Conservation (phyloP, 495 filamentous ascomycete species). For the Penicillium canariense region DNA sequence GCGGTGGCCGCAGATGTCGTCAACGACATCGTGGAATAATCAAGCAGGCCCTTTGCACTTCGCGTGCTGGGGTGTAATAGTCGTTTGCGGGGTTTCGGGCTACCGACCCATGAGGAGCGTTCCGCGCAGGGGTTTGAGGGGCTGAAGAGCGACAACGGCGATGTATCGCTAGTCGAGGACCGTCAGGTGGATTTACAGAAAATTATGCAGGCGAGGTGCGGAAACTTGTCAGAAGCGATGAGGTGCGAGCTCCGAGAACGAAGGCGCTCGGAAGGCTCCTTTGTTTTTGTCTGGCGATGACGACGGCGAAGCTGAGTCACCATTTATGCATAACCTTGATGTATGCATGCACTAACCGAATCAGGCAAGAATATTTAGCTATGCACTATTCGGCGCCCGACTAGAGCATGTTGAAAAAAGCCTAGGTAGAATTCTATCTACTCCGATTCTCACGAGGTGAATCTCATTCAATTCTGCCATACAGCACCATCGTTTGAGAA, state of each 20-base stretch:
- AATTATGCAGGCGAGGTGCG: neutral
- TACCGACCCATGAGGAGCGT: slow-evolving; percentile 20
- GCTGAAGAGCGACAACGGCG: neutral
- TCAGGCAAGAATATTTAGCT: neutral
- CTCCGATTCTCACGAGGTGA: neutral
- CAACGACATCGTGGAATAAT: slow-evolving; percentile 29
- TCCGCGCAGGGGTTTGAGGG: neutral
- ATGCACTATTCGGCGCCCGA: neutral
- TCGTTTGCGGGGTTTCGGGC: slow-evolving; percentile 6
- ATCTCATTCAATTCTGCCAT: too few species aligned
- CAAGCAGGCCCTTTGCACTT: neutral
- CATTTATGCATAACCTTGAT: too few species aligned
- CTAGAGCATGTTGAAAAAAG: too few species aligned
- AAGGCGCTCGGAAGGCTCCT: slow-evolving; percentile 1
- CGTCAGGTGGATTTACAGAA: too few species aligned
- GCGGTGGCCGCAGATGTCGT: slow-evolving; percentile 30
- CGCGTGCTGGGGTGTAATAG: slow-evolving; percentile 1
- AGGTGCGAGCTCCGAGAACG: slow-evolving; percentile 2
- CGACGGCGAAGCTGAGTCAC: slow-evolving; percentile 5
- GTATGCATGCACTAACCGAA: neutral
- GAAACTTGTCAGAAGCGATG: neutral
- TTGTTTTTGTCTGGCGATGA: slow-evolving; percentile 9
- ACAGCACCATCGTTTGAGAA: too few species aligned
- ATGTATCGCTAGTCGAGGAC: too few species aligned
- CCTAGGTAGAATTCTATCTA: too few species aligned